phyloP scores from a whole-genome alignment of 129 eudicot species.

The Sambucus nigra region DNA sequence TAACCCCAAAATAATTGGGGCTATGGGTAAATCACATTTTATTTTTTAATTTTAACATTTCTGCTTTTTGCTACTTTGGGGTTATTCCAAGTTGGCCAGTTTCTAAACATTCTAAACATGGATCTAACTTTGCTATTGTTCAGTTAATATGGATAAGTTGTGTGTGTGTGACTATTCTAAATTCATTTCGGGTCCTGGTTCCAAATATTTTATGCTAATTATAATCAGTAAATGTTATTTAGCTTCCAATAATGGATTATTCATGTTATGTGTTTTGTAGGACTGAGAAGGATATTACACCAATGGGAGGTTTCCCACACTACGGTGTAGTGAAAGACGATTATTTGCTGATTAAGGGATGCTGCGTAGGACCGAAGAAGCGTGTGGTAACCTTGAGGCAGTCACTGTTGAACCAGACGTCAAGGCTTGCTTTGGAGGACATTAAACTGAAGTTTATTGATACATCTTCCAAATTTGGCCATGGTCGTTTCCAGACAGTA shows the following conservation, averaged over 20 bases:
- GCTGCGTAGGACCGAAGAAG: slow-evolving; percentile 66
- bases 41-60: no score
- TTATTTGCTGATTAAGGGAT: slow-evolving; percentile 56
- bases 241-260: background rate
- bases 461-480: slow-evolving; percentile 50
- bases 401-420: slow-evolving; percentile 46
- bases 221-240: no score
- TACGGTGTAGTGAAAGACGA: slow-evolving; percentile 63
- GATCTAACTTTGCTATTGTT: no score
- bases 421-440: slow-evolving; percentile 56
- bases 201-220: no score
- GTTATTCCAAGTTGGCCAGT: no score
- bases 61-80: no score
- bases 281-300: slow-evolving; percentile 64
- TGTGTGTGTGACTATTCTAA: no score
- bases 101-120: no score
- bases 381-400: slow-evolving; percentile 59
- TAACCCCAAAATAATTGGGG: no score
- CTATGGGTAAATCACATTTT: no score
- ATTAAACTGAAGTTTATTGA: slow-evolving; percentile 57
- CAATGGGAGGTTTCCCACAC: slow-evolving; percentile 66
- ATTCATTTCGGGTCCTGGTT: no score
- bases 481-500: slow-evolving; percentile 56
- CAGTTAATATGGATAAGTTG: no score
- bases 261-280: slow-evolving; percentile 9